Conservation (phyloP, 1,284 basidiomycete genomes). For the Earliella scabrosa region DNA sequence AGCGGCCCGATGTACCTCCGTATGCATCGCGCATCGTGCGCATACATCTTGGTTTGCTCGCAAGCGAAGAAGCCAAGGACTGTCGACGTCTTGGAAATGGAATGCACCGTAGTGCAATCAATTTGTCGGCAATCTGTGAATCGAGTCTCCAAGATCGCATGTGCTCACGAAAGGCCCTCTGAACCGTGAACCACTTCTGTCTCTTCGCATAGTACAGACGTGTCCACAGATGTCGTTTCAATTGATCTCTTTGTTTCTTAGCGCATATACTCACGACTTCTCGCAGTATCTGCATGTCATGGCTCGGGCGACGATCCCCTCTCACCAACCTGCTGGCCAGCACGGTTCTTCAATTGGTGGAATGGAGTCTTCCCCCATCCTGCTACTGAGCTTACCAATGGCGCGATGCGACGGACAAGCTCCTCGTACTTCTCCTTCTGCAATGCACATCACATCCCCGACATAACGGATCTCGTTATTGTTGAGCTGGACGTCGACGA, state of each 20-base stretch:
- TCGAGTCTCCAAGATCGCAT: too few relatives aligned
- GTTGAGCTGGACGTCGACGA: slow-evolving; percentile 93
- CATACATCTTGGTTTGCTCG: too few relatives aligned
- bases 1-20: neutral
- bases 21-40: neutral
- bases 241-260: neutral
- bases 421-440: slow-evolving; percentile 95
- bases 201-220: too few relatives aligned
- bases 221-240: neutral
- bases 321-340: slow-evolving; percentile 85
- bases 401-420: slow-evolving; percentile 86
- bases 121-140: too few relatives aligned
- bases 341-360: slow-evolving; percentile 94
- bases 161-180: too few relatives aligned
- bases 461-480: slow-evolving; percentile 90
- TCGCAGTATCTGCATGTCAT: slow-evolving; percentile 86
- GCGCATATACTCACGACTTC: slow-evolving; percentile 4
- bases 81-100: too few relatives aligned
- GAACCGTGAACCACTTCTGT: too few relatives aligned
- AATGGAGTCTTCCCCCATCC: slow-evolving; percentile 94
- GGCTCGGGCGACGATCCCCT: slow-evolving; percentile 93
- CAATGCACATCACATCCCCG: slow-evolving; percentile 88
- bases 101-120: too few relatives aligned
- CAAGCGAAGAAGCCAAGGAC: too few relatives aligned
- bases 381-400: slow-evolving; percentile 93